phyloP scores from a whole-genome alignment of 495 filamentous ascomycete species.

The Neurospora sp. region DNA sequence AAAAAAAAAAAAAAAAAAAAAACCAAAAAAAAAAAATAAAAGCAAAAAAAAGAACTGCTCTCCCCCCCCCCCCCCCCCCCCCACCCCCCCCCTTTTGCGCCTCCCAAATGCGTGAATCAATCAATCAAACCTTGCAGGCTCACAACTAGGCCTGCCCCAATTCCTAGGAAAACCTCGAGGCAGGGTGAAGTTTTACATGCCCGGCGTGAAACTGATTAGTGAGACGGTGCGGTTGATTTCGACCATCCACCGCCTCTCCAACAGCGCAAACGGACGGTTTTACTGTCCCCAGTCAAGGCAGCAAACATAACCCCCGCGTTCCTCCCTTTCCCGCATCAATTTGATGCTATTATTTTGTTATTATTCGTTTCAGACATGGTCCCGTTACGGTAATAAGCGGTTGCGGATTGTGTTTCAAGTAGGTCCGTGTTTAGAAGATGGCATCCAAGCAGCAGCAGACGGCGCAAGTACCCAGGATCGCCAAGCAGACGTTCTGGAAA shows the following conservation, averaged over 20 bases:
- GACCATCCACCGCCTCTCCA: background rate
- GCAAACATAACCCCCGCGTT: background rate
- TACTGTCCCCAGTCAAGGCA: background rate
- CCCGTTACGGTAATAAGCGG: background rate
- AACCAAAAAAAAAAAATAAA: no score
- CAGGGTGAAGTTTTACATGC: background rate
- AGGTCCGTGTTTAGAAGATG: constrained; percentile 26
- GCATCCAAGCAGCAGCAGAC: constrained; percentile 42
- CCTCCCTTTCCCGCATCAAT: background rate
- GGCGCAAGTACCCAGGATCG: constrained; percentile 28
- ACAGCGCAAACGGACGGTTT: background rate
- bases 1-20: no score
- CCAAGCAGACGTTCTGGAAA: constrained; percentile 22
- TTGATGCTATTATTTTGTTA: background rate
- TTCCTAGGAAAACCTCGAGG: background rate
- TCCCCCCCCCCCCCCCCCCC: no score
- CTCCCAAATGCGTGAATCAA: background rate
- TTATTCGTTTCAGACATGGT: background rate
- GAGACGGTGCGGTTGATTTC: background rate
- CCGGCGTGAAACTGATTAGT: background rate
- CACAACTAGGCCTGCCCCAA: background rate
- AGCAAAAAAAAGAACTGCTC: no score
- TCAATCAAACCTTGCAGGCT: background rate
- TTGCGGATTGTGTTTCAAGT: background rate
- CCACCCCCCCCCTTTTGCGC: background rate